Percentiles rank a stretch among this genome's conserved stretches.
phyloP scores from a whole-genome alignment of 2,329 filamentous ascomycete species.

The Fusarium caatingaense region DNA sequence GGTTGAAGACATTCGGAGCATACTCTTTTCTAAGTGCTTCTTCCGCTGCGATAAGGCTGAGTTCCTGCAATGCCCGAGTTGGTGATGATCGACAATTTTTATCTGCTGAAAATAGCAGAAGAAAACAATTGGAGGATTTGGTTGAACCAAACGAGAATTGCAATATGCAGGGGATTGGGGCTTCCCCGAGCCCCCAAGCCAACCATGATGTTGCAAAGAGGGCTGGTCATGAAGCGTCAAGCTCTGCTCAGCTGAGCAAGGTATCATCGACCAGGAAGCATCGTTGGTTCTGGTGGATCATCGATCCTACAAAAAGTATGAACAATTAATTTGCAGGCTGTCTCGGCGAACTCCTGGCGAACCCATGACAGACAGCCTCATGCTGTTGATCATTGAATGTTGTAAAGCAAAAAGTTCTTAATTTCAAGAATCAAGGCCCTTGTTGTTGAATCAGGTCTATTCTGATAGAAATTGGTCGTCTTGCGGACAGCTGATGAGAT shows the following conservation, averaged over 20 bases:
- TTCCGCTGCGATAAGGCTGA: slow-evolving; percentile 37
- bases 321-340: slow-evolving; percentile 2
- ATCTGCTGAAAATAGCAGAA: slow-evolving; percentile 38
- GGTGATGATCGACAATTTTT: slow-evolving; percentile 37
- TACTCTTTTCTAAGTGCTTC: background rate
- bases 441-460: background rate
- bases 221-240: slow-evolving; percentile 1
- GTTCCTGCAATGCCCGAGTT: slow-evolving; percentile 12
- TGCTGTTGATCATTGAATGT: background rate
- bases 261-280: slow-evolving; percentile 7
- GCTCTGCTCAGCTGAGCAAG: slow-evolving; percentile 29
- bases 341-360: background rate
- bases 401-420: background rate
- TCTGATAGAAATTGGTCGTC: background rate
- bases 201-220: slow-evolving; percentile 24
- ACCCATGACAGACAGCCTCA: background rate
- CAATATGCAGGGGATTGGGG: slow-evolving; percentile 30
- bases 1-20: slow-evolving; percentile 8
- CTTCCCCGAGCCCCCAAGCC: slow-evolving; percentile 2
- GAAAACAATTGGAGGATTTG: slow-evolving; percentile 12
- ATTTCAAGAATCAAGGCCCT: background rate
- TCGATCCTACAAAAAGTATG: slow-evolving; percentile 3
- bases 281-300: slow-evolving; percentile 13
- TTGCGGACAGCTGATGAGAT: background rate
- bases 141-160: slow-evolving; percentile 23